Evolutionary conservation across 306 rosid species (phyloP).

Genomic region (Prunus kanzakura): DNA sequence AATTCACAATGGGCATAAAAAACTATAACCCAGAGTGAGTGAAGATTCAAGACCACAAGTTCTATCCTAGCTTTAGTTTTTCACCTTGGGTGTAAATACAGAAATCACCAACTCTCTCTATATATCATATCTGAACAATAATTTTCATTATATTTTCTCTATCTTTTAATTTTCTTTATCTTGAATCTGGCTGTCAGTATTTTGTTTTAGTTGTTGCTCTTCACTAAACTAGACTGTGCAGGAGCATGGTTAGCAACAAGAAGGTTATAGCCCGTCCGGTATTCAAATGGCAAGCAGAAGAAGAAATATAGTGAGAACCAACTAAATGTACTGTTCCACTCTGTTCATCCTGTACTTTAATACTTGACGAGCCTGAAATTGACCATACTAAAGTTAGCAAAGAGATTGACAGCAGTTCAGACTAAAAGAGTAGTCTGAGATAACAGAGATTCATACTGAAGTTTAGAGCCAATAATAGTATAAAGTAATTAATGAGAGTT

Average conservation of each 20-base stretch:
- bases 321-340: conserved; percentile 94
- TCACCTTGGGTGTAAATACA: conserved; percentile 25
- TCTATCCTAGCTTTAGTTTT: conserved; percentile 36
- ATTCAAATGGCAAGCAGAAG: conserved; percentile 47
- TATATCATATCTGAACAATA: conserved; percentile 23
- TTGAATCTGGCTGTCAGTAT: conserved; percentile 31
- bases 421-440: not conserved
- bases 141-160: conserved; percentile 33
- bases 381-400: conserved; percentile 13
- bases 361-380: conserved; percentile 85
- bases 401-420: not conserved
- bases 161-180: conserved; percentile 31
- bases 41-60: conserved; percentile 31
- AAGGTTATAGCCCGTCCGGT: conserved; percentile 33
- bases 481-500: too few relatives aligned
- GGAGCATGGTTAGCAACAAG: conserved; percentile 42
- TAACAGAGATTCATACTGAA: not conserved
- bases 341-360: conserved; percentile 76
- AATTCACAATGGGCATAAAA: conserved; percentile 46
- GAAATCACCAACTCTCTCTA: conserved; percentile 32
- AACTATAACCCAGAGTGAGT: conserved; percentile 36
- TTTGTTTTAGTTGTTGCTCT: conserved; percentile 34
- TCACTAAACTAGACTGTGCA: conserved; percentile 46
- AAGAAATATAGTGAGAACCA: conserved; percentile 63
- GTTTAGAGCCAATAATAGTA: not conserved